Conservation (phyloP, 805 yeast species). For the Wickerhamiella lipophila region DNA sequence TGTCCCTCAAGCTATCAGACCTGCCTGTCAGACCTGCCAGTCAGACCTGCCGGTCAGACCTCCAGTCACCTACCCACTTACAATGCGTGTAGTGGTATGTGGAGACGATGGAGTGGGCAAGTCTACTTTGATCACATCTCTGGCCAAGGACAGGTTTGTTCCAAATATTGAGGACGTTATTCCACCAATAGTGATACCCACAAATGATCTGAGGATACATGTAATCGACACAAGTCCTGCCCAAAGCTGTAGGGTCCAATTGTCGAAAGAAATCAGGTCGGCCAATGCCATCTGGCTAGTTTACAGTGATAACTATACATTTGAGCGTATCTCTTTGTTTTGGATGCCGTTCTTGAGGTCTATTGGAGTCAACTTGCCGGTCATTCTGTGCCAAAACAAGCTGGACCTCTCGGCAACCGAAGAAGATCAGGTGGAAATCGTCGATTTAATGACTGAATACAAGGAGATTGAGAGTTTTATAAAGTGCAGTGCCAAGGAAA, state of each 20-base stretch:
- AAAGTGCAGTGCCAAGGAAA: conserved; percentile 73
- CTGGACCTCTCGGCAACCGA: conserved; percentile 33
- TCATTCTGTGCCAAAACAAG: conserved; percentile 82
- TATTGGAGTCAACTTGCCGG: conserved; percentile 84
- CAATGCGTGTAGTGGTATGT: conserved; percentile 70
- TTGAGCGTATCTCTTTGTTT: conserved; percentile 77
- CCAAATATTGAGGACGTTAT: conserved; percentile 65
- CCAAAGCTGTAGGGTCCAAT: conserved; percentile 43
- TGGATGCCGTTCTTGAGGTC: conserved; percentile 94
- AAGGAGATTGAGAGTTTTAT: conserved; percentile 91
- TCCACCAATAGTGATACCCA: conserved; percentile 76
- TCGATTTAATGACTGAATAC: conserved; percentile 76
- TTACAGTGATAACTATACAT: conserved; percentile 86
- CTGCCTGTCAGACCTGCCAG: too few relatives aligned
- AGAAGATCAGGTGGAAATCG: conserved; percentile 56
- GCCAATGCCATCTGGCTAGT: conserved; percentile 94
- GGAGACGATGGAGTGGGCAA: conserved; percentile 68
- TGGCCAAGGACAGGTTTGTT: conserved; percentile 70
- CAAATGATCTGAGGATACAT: conserved; percentile 52
- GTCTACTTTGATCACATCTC: conserved; percentile 53
- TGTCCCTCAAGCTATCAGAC: too few relatives aligned
- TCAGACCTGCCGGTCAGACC: too few relatives aligned
- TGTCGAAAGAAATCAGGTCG: conserved; percentile 62
- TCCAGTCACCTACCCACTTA: neutral
- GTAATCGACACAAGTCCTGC: conserved; percentile 61